These are phyloP conservation scores for Citrus australasica DNA, from an alignment of 345 rosid species.

Conservation along the genomic window DNA sequence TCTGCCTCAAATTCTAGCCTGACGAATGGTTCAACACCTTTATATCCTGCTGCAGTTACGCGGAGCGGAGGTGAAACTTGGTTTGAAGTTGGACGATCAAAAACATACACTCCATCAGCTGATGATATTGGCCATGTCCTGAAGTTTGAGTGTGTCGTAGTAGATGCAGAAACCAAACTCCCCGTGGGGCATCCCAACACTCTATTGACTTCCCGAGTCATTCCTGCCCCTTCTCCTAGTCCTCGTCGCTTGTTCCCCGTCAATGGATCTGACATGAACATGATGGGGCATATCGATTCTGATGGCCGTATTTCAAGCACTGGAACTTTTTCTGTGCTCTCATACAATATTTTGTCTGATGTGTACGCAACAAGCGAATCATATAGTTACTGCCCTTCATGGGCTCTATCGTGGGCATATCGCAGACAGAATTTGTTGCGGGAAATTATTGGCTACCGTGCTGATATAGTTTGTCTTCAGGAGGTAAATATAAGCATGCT, in stretches of 20 bases:
- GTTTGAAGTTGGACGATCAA: constrained; percentile 89
- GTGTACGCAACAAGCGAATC: constrained; percentile 66
- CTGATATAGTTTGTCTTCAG: constrained; percentile 95
- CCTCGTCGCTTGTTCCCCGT: constrained; percentile 87
- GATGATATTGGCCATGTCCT: constrained; percentile 92
- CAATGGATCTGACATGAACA: constrained; percentile 54
- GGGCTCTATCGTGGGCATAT: constrained; percentile 99
- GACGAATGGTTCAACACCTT: constrained; percentile 70
- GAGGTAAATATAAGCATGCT: constrained; percentile 47
- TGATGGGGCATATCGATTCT: constrained; percentile 57
- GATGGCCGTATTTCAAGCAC: constrained; percentile 63
- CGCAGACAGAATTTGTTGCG: constrained; percentile 88
- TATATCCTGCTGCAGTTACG: constrained; percentile 61
- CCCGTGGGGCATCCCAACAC: constrained; percentile 64
- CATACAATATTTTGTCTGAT: constrained; percentile 93
- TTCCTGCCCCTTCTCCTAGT: constrained; percentile 94
- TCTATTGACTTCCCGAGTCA: constrained; percentile 80
- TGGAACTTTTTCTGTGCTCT: constrained; percentile 86
- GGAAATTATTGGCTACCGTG: constrained; percentile 89
- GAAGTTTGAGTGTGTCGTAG: constrained; percentile 89
- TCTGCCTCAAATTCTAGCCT: constrained; percentile 61
- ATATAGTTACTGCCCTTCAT: constrained; percentile 91
- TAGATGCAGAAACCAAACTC: constrained; percentile 72
- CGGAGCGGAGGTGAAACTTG: constrained; percentile 90
- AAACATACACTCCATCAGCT: constrained; percentile 91